These are phyloP conservation scores for Saturnispora saitoi DNA, from an alignment of 805 yeast genomes.

Conservation along the genomic window DNA sequence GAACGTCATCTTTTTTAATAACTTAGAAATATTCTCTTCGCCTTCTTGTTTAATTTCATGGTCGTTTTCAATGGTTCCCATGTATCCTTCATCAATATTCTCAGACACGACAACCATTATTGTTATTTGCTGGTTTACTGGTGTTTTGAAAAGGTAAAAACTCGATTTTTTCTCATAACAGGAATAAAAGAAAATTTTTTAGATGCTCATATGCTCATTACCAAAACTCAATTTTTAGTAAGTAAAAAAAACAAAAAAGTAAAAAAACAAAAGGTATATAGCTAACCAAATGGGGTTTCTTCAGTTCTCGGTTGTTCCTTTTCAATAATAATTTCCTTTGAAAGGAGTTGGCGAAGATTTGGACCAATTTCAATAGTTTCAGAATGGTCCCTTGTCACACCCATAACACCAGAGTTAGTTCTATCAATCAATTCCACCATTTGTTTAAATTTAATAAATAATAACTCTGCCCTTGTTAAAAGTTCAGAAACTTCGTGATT, in stretches of 20 bases:
- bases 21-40: not conserved
- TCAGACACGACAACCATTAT: not conserved
- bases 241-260: not conserved
- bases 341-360: slow-evolving; percentile 51
- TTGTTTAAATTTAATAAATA: slow-evolving; percentile 72
- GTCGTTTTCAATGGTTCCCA: not conserved
- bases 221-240: not conserved
- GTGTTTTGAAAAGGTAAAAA: not conserved
- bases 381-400: not conserved
- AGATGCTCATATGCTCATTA: slow-evolving; percentile 3
- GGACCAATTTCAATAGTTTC: slow-evolving; percentile 31
- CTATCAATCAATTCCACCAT: slow-evolving; percentile 74
- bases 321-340: slow-evolving; percentile 54
- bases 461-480: slow-evolving; percentile 73
- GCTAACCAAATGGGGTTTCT: slow-evolving; percentile 24
- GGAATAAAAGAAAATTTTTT: no score
- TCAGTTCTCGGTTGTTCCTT: slow-evolving; percentile 29
- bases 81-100: not conserved
- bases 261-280: slow-evolving; percentile 13
- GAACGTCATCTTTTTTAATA: not conserved
- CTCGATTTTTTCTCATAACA: not conserved
- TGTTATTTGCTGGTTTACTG: slow-evolving; percentile 1
- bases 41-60: not conserved
- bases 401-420: slow-evolving; percentile 17
- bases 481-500: slow-evolving; percentile 67